Base-by-base conservation (phyloP, 208 protist species). In the Balamuthia mandrillaris region DNA sequence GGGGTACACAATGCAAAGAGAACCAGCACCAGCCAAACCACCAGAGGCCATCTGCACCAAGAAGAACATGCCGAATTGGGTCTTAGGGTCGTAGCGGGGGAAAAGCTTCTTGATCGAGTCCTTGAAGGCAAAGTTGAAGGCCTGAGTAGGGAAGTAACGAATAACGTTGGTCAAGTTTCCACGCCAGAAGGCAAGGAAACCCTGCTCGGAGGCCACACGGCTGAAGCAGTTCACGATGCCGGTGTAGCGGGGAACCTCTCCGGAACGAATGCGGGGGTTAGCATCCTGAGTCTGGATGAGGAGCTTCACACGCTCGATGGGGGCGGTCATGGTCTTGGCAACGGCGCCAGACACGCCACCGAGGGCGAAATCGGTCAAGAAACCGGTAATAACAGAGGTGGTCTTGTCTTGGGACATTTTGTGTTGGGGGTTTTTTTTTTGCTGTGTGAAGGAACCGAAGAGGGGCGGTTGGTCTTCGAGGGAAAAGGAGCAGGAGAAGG, bases 121-220 rank as follows among this genome's bases (percentile, higher is more conserved):
- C 93, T 98, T 98, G 95, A 98, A 99, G 63, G 96, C 95, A 84
- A 99, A 98, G 96, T 98, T 98, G 63, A 98, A 93, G 31, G 96
- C 97, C 94, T 99, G 97, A 45, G 97, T 98, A 68, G 97, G 97
- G 94, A 98, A 98, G 94, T 98, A 99, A 77, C 97, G 95, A 78
- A 98, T 88, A 21, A 98, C 91, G 91, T 99, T 98, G 41, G 96
- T 95, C 27, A 96, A 77, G 95, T 99, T 99, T 75, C 97, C 97
- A 87, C 97, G 94, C 81, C 97, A 99, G 81, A 99, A 95, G 33
- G 97, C 85, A 45, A 88, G 87, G 42, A 98, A 60, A 86, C 97
- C 97, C 93, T 99, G 92, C 81, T 97, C 96, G 58, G 74, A 88
- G 49, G 92, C 35, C 47, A 98, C 96, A 81, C 96, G 95, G 24